Evolutionary conservation across 768 basidiomycete genomes (phyloP).

Genomic region (Naganishia randhawae): DNA sequence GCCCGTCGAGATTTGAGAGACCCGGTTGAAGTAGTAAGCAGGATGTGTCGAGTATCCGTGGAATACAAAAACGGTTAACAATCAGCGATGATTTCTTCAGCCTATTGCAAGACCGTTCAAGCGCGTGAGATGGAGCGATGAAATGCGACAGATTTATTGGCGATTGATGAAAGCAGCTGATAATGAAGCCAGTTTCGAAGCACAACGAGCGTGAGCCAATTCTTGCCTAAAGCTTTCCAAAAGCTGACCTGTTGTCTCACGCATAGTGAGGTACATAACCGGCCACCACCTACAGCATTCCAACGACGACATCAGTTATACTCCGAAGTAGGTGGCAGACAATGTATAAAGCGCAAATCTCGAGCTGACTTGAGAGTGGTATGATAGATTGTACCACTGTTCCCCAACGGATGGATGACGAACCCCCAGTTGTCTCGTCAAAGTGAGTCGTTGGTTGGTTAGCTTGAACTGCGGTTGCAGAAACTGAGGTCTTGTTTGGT

Average conservation of each 20-base stretch:
- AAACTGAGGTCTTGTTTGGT: neutral
- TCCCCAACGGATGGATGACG: conserved; percentile 43
- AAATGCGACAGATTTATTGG: conserved; percentile 1
- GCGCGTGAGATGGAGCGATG: conserved; percentile 12
- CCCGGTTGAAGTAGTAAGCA: neutral
- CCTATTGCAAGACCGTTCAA: neutral
- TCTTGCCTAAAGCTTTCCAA: neutral
- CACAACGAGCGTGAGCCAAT: conserved; percentile 2
- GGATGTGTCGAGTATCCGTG: neutral
- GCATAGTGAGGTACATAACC: neutral
- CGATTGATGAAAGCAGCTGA: conserved; percentile 9
- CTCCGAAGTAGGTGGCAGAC: neutral
- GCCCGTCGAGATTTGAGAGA: conserved; percentile 2
- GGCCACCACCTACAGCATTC: neutral
- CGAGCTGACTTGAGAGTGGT: neutral
- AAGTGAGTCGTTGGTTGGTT: conserved; percentile 37
- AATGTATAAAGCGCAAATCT: neutral
- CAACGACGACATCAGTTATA: neutral
- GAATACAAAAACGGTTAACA: too few relatives aligned
- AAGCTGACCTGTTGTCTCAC: neutral
- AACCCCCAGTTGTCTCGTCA: conserved; percentile 37
- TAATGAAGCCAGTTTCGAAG: neutral
- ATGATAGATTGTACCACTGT: conserved; percentile 34
- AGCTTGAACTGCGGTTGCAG: neutral
- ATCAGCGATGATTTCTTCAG: neutral